Percentiles rank a stretch among this genome's conserved stretches.
Evolutionary conservation across 305 asterid genomes (phyloP).

Genomic region (Fraxinus sp.): DNA sequence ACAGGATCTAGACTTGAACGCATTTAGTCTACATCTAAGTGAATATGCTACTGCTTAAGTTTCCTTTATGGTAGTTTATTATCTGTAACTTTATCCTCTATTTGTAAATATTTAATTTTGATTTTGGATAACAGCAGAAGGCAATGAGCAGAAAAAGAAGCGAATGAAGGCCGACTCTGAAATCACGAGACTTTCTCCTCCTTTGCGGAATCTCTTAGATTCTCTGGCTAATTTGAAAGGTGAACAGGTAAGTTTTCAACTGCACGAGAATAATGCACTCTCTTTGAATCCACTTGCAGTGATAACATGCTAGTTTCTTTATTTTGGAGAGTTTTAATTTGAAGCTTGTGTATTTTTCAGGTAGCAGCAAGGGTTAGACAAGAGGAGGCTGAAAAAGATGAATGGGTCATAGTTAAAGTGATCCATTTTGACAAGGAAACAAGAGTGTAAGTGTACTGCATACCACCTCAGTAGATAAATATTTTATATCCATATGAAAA

Average conservation of each 20-base stretch:
- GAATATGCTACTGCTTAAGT: slow-evolving; percentile 1
- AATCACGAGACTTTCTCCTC: slow-evolving; percentile 55
- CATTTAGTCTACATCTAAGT: slow-evolving; percentile 2
- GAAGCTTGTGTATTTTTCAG: slow-evolving; percentile 36
- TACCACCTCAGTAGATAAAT: neutral
- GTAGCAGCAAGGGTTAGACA: slow-evolving; percentile 91
- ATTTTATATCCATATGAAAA: neutral
- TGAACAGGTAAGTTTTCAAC: slow-evolving; percentile 67
- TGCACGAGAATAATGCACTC: neutral
- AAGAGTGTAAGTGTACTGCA: slow-evolving; percentile 59
- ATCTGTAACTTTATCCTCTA: slow-evolving; percentile 5
- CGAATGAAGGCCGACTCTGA: slow-evolving; percentile 80
- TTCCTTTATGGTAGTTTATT: neutral
- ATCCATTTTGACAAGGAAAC: slow-evolving; percentile 90
- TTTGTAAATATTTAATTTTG: slow-evolving; percentile 29
- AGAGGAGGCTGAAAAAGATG: slow-evolving; percentile 88
- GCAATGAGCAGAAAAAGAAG: slow-evolving; percentile 81
- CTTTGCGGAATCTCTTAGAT: slow-evolving; percentile 68
- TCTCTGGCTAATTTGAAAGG: slow-evolving; percentile 87
- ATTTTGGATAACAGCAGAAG: slow-evolving; percentile 55
- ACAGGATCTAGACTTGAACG: slow-evolving; percentile 19
- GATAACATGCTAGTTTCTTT: slow-evolving; percentile 7
- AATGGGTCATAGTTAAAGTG: slow-evolving; percentile 95
- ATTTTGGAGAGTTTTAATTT: slow-evolving; percentile 12
- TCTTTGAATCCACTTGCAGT: slow-evolving; percentile 14